A percentile compares a stretch with the other conserved stretches of the same genome.
Conservation (phyloP, 2,329 filamentous ascomycete species). For the Achaetomium macrosporum region DNA sequence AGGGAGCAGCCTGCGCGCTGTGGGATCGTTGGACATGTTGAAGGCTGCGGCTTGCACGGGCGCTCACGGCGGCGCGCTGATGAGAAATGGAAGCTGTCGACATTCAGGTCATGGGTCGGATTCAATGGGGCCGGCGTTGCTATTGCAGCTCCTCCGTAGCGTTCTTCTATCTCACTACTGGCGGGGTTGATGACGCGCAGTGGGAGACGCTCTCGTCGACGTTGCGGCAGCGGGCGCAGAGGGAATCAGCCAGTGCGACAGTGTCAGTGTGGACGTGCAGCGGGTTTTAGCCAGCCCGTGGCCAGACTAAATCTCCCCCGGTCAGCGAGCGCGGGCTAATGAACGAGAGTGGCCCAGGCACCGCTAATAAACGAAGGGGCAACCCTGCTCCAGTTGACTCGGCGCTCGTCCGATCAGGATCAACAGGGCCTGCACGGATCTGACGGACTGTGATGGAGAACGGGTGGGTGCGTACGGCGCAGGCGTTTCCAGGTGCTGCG, state of each 20-base stretch:
- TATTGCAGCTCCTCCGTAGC: background rate
- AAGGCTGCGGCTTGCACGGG: constrained; percentile 28
- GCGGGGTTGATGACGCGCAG: constrained; percentile 4
- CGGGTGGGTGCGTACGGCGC: background rate
- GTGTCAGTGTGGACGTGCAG: constrained; percentile 14
- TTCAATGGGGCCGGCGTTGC: background rate
- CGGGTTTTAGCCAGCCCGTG: constrained; percentile 17
- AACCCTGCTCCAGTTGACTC: constrained; percentile 16
- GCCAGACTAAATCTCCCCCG: constrained; percentile 7
- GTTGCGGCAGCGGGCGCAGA: constrained; percentile 7
- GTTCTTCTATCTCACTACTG: background rate
- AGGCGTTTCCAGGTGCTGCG: background rate
- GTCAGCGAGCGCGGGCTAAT: constrained; percentile 8
- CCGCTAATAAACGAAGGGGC: constrained; percentile 9
- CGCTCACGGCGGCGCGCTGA: constrained; percentile 17
- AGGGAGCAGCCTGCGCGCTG: constrained; percentile 56
- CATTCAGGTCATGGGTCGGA: constrained; percentile 15
- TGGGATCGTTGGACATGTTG: constrained; percentile 57
- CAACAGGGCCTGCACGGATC: constrained; percentile 6
- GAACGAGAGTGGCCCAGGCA: constrained; percentile 7
- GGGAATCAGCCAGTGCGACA: background rate
- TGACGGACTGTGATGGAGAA: constrained; percentile 3
- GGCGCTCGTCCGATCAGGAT: constrained; percentile 8
- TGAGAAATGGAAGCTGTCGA: constrained; percentile 7
- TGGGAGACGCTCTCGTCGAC: constrained; percentile 4